Percentiles rank a stretch among this genome's conserved stretches.
These are phyloP conservation scores for Trichoderma pleuroti DNA, from an alignment of 2,329 filamentous ascomycete genomes.

Conservation along the genomic window DNA sequence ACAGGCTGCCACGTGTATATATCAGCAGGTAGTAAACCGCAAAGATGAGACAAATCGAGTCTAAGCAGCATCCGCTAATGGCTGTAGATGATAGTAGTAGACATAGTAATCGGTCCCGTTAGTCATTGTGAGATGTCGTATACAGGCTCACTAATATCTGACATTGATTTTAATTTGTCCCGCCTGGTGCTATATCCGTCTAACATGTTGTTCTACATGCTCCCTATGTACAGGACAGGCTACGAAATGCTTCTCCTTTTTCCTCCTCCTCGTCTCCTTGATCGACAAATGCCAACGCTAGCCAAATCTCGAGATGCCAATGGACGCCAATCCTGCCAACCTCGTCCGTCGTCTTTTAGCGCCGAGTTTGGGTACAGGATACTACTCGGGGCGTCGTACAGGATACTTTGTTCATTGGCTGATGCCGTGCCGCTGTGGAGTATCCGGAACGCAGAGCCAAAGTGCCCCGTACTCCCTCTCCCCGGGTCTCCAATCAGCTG, in stretches of 20 bases:
- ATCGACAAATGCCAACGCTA: neutral
- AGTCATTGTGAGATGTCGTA: no score
- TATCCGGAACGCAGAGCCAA: neutral
- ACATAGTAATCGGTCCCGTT: no score
- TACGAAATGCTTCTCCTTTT: neutral
- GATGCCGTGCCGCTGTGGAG: neutral
- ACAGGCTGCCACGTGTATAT: neutral
- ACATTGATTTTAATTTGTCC: no score
- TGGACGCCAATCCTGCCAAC: neutral
- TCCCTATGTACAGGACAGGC: neutral
- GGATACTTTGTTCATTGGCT: neutral
- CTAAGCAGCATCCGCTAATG: neutral
- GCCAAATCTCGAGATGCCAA: neutral
- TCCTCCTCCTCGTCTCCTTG: neutral
- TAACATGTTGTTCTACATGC: neutral
- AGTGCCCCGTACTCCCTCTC: neutral
- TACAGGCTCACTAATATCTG: neutral
- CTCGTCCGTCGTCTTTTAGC: neutral
- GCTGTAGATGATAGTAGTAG: neutral
- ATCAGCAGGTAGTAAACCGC: neutral
- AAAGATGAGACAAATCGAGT: neutral
- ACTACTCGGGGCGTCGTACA: neutral
- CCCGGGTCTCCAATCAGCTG: constrained; percentile 3
- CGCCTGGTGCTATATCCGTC: neutral
- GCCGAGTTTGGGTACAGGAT: neutral